A percentile compares a stretch with the other conserved stretches of the same genome.
Evolutionary conservation across 441 rosid species (phyloP).

Genomic region (Geranium incanum): DNA sequence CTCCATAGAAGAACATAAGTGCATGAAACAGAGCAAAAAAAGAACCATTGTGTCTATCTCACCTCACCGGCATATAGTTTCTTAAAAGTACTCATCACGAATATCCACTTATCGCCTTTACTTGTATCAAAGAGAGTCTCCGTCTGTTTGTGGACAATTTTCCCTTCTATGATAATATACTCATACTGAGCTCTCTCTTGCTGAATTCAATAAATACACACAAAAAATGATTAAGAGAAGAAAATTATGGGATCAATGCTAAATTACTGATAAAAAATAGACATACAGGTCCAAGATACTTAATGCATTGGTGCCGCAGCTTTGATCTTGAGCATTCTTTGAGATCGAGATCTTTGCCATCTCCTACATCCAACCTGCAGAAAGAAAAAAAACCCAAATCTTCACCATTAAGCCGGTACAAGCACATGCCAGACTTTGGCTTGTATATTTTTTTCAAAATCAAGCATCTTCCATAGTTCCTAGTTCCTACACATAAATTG

Average conservation of each 20-base stretch:
- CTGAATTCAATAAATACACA: constrained; percentile 25
- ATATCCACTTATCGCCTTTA: constrained; percentile 61
- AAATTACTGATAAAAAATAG: too few species aligned
- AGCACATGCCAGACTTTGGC: too few species aligned
- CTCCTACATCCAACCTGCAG: constrained; percentile 81
- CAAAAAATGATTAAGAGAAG: not conserved
- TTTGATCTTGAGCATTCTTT: constrained; percentile 51
- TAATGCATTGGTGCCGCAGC: constrained; percentile 34
- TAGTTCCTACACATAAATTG: too few species aligned
- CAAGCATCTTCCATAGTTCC: too few species aligned
- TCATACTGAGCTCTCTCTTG: constrained; percentile 81
- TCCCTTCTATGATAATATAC: constrained; percentile 49
- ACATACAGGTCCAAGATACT: too few species aligned
- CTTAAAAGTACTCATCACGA: constrained; percentile 73
- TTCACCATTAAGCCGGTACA: constrained; percentile 2
- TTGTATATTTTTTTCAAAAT: too few species aligned
- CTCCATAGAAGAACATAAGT: not conserved
- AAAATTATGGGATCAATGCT: too few species aligned
- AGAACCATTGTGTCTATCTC: constrained; percentile 16
- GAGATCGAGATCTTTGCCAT: constrained; percentile 68
- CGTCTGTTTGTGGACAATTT: constrained; percentile 50
- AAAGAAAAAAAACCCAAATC: constrained; percentile 1
- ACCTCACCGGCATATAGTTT: constrained; percentile 70
- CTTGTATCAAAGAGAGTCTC: constrained; percentile 48
- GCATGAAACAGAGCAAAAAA: not conserved